These are phyloP conservation scores for Globisporangium spinosum DNA, from an alignment of 352 stramenopile species.

Conservation along the genomic window DNA sequence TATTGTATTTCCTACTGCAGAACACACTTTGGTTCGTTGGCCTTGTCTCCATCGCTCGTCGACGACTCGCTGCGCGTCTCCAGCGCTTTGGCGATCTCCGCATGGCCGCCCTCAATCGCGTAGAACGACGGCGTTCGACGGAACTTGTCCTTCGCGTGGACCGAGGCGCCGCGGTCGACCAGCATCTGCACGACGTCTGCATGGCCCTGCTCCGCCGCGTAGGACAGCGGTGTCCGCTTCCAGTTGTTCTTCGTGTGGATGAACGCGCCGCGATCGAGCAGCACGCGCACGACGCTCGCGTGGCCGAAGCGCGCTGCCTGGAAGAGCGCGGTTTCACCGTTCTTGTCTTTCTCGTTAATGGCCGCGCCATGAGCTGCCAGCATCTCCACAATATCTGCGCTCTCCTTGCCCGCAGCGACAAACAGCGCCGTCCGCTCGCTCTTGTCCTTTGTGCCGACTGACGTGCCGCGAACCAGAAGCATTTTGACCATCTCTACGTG, in stretches of 20 bases:
- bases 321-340: conserved; percentile 17
- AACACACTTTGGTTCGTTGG: neutral
- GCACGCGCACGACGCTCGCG: neutral
- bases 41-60: conserved; percentile 1
- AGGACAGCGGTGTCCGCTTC: conserved; percentile 13
- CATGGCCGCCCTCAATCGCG: conserved; percentile 13
- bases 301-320: conserved; percentile 16
- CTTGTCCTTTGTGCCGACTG: conserved; percentile 1
- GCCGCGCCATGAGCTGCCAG: conserved; percentile 4
- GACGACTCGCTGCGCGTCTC: conserved; percentile 6
- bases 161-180: conserved; percentile 14
- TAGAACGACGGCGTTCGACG: conserved; percentile 11
- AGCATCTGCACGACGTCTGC: conserved; percentile 13
- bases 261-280: conserved; percentile 15
- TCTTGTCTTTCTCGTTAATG: conserved; percentile 17
- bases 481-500: conserved; percentile 6
- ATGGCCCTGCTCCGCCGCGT: conserved; percentile 14
- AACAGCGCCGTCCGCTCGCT: conserved; percentile 17
- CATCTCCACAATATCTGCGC: conserved; percentile 8
- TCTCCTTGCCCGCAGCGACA: conserved; percentile 11
- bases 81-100: conserved; percentile 10
- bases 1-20: neutral
- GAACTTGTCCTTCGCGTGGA: conserved; percentile 15
- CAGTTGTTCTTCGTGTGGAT: conserved; percentile 14
- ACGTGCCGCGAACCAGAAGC: conserved; percentile 9